Evolutionary conservation across 805 yeast species (phyloP), one percentile per base, ranked within the genome.

Genomic region (Yarrowia yakushimensis): DNA sequence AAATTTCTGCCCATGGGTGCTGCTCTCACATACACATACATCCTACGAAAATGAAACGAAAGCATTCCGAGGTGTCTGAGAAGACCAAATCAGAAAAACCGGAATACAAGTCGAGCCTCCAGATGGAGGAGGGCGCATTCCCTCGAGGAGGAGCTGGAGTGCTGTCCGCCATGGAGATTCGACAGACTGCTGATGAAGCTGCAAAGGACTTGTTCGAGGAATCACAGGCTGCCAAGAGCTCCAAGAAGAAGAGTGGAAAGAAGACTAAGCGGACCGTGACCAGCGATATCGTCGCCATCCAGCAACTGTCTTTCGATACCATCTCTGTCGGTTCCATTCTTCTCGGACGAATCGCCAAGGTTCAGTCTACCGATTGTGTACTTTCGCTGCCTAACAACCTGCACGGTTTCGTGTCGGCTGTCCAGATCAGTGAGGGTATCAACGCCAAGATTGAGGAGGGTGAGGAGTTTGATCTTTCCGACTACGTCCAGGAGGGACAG

Each of bases 91-190:
- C 55, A n/a, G 39, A 31, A 20, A 52, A 52, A 25, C 59, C 59
- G 18, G 59, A 52, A 23, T 52, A 13, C 61, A 63, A 52, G 48
- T 60, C 69, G 28, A 55, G 57, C 15, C 37, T 67, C 54, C 18
- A 23, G 39, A 64, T 62, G 25, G 74, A 70, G 64, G 89, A 85
- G 63, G 77, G 80, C 42, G 79, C 87, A 12, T 94, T 94, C 72
- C 99, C 99, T 57, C 88, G 99, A 84, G 99, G 99, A 69, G 99
- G 99, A 57, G 78, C 77, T 7, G 70, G 76, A 15, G 89, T 85
- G 25, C 81, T 94, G 70, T 83, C 96, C 3, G 91, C 98, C 7
- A 77, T 94, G 67, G 99, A 94, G 75, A 85, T 90, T 67, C 91
- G 90, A 73, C 94, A 90, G 71, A 93, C 93, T 59, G 86, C 96